phyloP scores from a whole-genome alignment of 768 basidiomycete species.

The Sporobolomyces pararoseus region DNA sequence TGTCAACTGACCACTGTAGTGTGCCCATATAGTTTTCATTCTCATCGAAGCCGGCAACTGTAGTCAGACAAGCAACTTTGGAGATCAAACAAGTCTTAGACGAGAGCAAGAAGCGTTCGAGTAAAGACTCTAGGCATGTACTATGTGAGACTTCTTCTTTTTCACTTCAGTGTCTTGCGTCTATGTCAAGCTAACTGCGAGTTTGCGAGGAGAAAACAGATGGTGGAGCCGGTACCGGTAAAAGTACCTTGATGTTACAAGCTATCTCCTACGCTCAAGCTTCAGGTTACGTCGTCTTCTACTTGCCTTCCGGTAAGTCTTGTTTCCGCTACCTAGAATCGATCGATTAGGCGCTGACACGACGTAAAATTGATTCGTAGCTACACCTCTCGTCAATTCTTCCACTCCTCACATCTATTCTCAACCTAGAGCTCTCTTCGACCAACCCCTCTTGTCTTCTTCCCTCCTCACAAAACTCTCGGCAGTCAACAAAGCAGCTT shows the following conservation, averaged over 20 bases:
- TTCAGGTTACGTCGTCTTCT: constrained; percentile 34
- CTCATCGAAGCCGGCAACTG: constrained; percentile 26
- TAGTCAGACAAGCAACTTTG: constrained; percentile 23
- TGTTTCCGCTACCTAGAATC: no score
- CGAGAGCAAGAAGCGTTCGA: constrained; percentile 10
- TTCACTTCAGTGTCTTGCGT: neutral
- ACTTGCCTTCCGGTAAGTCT: constrained; percentile 34
- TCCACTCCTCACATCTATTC: constrained; percentile 39
- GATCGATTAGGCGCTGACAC: no score
- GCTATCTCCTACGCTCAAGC: constrained; percentile 34
- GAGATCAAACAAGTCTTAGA: constrained; percentile 14
- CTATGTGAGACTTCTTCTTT: constrained; percentile 11
- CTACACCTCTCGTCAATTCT: constrained; percentile 36
- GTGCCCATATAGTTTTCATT: constrained; percentile 13
- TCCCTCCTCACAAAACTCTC: constrained; percentile 25
- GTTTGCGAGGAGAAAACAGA: no score
- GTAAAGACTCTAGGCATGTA: constrained; percentile 22
- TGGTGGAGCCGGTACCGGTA: constrained; percentile 28
- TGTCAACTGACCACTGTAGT: no score
- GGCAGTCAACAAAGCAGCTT: constrained; percentile 28
- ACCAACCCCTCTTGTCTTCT: constrained; percentile 31
- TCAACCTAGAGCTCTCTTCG: constrained; percentile 29
- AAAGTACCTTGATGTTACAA: constrained; percentile 35
- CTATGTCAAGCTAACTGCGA: no score
- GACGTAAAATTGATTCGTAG: neutral